Base-by-base conservation (phyloP, 306 rosid genomes). In the Vachellia collinsii region DNA sequence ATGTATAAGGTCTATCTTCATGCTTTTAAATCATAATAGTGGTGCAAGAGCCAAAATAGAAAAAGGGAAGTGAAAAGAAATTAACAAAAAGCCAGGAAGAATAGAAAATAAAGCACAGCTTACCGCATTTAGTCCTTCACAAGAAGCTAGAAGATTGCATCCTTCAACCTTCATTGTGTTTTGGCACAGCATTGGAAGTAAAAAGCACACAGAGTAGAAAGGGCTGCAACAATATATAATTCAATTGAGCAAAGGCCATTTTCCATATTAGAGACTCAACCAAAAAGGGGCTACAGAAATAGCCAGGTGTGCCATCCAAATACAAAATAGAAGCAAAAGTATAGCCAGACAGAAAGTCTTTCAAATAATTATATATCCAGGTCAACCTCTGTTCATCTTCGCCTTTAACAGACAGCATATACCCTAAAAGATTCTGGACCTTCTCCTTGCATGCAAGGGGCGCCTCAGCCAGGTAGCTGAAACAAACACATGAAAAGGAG, bases 401-500 rank as follows among this genome's bases (percentile, higher is more conserved):
- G 34, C 97, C 92, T 91, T 93, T 97, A 63, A 94, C 39, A 16
- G 88, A 89, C 51, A 94, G 94, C 97, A 94, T 85, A 80, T 80
- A 93, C 69, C 84, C 92, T 80, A 94, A 83, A 70, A 94, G 92
- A 83, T 91, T 91, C 72, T 19, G 83, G 72, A 94, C 94, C 84
- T 88, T 93, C 83, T 90, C 97, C 74, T 82, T 65, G 90, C 94
- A 90, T 83, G 99, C 98, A 77, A 82, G 56, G 3, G 98, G 98
- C 19, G 92, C 87, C 87, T 95, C 95, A 77, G 99, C 99, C 82
- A 95, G 99, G 86, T 91, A 95, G 87, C 99, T 95, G 95, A 84
- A 86, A 80, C 79, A 83, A 77, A 86, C n/a, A 71, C 53, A 72
- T 22, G 10, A 64, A 70, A 44, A n/a, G 34, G 75, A 34, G 38